Percentiles rank a stretch among this genome's conserved stretches.
These are phyloP conservation scores for Reutealis trisperma DNA, from an alignment of 345 rosid species.

Conservation along the genomic window DNA sequence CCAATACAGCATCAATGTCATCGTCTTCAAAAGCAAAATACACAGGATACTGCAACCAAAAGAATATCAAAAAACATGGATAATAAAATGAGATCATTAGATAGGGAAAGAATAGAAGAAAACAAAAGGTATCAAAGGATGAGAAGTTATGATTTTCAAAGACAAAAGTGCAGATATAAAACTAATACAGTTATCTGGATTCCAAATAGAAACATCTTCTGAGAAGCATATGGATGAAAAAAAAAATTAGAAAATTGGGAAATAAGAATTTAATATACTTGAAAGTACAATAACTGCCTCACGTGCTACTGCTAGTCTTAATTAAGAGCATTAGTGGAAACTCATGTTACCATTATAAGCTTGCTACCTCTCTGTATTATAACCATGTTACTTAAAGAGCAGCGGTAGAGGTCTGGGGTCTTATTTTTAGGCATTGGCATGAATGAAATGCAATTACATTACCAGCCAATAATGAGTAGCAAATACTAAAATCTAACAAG, in stretches of 20 bases:
- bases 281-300: neutral
- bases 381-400: too few species aligned
- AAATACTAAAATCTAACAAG: neutral
- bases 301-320: neutral
- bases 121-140: neutral
- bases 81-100: neutral
- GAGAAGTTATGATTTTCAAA: neutral
- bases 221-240: neutral
- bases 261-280: neutral
- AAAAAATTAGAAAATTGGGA: neutral
- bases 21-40: slow-evolving; percentile 95
- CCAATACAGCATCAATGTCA: slow-evolving; percentile 69
- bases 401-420: too few species aligned
- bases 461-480: neutral
- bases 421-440: too few species aligned
- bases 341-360: too few species aligned
- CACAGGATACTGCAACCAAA: slow-evolving; percentile 71
- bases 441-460: too few species aligned
- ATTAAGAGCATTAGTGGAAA: too few species aligned
- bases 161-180: neutral
- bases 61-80: slow-evolving; percentile 20
- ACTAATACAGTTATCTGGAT: neutral
- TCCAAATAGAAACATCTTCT: neutral
- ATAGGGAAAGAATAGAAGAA: neutral
- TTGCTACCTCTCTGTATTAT: too few species aligned